These are phyloP conservation scores for Paxillus ammoniavirescens DNA, from an alignment of 768 basidiomycete species.

Conservation along the genomic window DNA sequence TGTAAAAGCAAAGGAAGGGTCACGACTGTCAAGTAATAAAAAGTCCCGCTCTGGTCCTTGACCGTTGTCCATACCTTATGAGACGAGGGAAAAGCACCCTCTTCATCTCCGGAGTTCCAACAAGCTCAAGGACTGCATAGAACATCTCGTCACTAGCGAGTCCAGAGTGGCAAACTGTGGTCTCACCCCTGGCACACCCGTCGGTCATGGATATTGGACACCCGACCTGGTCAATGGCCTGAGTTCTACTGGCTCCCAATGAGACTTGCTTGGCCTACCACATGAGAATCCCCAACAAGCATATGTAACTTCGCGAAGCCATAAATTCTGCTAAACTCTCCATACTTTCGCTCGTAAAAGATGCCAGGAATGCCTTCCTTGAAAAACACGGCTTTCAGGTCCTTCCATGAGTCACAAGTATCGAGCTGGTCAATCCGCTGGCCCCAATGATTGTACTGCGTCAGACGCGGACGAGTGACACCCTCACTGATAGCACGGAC, in stretches of 20 bases:
- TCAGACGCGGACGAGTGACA: conserved; percentile 49
- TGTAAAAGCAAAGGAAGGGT: conserved; percentile 60
- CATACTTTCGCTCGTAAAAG: conserved; percentile 62
- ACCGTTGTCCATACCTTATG: conserved; percentile 44
- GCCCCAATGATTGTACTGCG: conserved; percentile 78
- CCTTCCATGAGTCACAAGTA: conserved; percentile 73
- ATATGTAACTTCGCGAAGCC: conserved; percentile 66
- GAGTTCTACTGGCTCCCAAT: not conserved
- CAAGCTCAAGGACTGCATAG: conserved; percentile 56
- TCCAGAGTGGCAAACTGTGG: not conserved
- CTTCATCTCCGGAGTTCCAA: conserved; percentile 61
- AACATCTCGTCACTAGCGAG: not conserved
- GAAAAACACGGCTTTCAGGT: conserved; percentile 59
- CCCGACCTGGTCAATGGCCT: conserved; percentile 43
- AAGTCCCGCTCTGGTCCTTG: not conserved
- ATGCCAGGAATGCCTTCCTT: conserved; percentile 69
- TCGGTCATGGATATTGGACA: conserved; percentile 83
- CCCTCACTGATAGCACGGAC: conserved; percentile 48
- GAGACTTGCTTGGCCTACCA: conserved; percentile 36
- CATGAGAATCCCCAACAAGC: conserved; percentile 62
- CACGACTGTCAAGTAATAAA: conserved; percentile 42
- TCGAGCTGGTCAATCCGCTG: conserved; percentile 59
- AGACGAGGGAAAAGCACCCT: conserved; percentile 56
- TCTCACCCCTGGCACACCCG: conserved; percentile 60
- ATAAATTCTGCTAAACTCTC: conserved; percentile 59